Base-by-base conservation (phyloP, 768 basidiomycete genomes). In the Amyloporia xantha region DNA sequence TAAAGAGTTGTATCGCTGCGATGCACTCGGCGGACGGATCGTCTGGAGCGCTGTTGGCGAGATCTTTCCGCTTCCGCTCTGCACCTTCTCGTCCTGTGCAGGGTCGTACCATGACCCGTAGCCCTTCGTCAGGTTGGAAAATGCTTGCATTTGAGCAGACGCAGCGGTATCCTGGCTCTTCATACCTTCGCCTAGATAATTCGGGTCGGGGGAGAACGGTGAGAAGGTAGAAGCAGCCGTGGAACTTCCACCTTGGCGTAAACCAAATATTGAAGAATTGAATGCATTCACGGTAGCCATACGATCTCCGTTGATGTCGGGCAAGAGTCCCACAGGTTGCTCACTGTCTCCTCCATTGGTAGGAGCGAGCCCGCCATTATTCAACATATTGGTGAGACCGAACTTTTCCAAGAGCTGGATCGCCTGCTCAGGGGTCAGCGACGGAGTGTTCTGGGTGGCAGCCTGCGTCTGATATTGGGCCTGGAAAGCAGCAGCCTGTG, bases 161-260 rank as follows among this genome's bases (percentile, higher is more conserved):
- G 63, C 30, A 62, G 61, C 35, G 54, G 64, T 25, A 65, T 67
- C 46, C 68, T 71, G 51, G 68, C 71, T 37, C 64, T 61, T 62
- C 54, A 63, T 52, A 38, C 62, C 63, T 51, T 73, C 69, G 3
- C 65, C 54, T 20, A 65, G 60, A 57, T 71, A 59, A 54, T 77
- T 82, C 7, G 83, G 80, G 56, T 89, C 86, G 7, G 86, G 86
- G 1, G 87, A 89, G 67, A 90, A 90, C 2, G 86, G 86, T 5
- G 85, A 84, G 63, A 89, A 89, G 28, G 54, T 52, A 10, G 58
- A 23, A 27, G 45, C 37, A 30, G 39, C 51, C 52, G 37, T 39
- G 30, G 48, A 17, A 21, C 48, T 48, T 26, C 50, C 48, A 36
- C 45, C 47, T 44, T 50, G 50, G 38, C 50, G 52, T 15, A 52